Evolutionary conservation across 495 filamentous ascomycete species (phyloP).

Genomic region (Tuber microsphaerosporum): DNA sequence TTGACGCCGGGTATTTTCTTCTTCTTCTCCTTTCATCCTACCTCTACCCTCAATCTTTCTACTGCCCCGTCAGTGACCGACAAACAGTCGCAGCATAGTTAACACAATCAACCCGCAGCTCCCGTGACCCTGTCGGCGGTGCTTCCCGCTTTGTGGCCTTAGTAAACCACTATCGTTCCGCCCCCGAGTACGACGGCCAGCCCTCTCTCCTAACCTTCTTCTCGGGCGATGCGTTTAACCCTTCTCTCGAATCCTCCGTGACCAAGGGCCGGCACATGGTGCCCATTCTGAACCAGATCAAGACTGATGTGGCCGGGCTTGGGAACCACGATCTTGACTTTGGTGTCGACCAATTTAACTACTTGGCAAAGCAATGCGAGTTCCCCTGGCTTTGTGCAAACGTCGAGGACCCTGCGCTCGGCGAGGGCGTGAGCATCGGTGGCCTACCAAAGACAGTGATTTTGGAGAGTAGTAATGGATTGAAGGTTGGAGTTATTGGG

Average conservation of each 20-base stretch:
- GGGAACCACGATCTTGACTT: slow-evolving; percentile 96
- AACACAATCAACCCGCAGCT: slow-evolving; percentile 46
- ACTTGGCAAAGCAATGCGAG: slow-evolving; percentile 63
- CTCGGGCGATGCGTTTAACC: slow-evolving; percentile 88
- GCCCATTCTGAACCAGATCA: slow-evolving; percentile 69
- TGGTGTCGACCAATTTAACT: slow-evolving; percentile 68
- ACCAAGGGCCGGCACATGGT: slow-evolving; percentile 90
- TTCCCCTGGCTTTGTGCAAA: slow-evolving; percentile 91
- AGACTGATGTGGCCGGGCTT: slow-evolving; percentile 68
- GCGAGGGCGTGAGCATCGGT: slow-evolving; percentile 44
- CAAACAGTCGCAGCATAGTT: background rate
- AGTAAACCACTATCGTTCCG: slow-evolving; percentile 61
- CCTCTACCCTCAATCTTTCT: background rate
- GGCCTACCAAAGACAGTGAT: slow-evolving; percentile 63
- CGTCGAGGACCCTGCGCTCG: slow-evolving; percentile 71
- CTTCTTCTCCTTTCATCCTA: background rate
- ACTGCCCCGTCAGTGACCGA: background rate
- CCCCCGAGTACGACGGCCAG: slow-evolving; percentile 53
- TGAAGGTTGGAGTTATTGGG: slow-evolving; percentile 79
- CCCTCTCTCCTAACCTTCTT: slow-evolving; percentile 70
- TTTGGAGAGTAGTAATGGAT: slow-evolving; percentile 67
- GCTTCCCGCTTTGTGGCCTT: slow-evolving; percentile 72
- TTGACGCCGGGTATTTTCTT: slow-evolving; percentile 48
- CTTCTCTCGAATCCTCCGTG: slow-evolving; percentile 73
- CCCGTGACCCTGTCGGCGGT: slow-evolving; percentile 74